Evolutionary conservation across 345 rosid genomes (phyloP), one percentile per base, ranked within the genome.

Genomic region (Turritis glabra): DNA sequence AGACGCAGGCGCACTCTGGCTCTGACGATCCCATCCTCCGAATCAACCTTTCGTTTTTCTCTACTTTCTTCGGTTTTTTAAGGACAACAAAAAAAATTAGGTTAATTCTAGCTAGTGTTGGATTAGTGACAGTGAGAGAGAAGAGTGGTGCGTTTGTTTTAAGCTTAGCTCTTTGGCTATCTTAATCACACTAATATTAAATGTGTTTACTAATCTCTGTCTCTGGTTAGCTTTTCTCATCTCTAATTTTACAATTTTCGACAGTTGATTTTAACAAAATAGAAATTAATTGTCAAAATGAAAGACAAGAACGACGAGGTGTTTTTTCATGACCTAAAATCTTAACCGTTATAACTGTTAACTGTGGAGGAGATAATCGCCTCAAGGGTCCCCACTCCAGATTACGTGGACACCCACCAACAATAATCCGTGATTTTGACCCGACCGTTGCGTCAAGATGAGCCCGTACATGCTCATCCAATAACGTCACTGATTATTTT

Each of bases 1-100:
- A 80, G 88, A 88, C 47, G 94, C 96, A 54, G 98, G 98, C 17
- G 98, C 97, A n/a, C 97, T 94, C 56, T 94, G 97, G 98, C 98
- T 91, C 61, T 91, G 81, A 86, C 32, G 5, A 19, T 18, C 33
- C 62, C 35, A 38, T 23, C 15, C 9, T 15, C 21, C 19, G 7
- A 48, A 6, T 5, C 57, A 27, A 47, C 38, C 51, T 74, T 63
- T 44, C 32, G 19, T 17, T 54, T 57, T 38, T 15, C 3, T 4
- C 57, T 37, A 18, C 19, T 27, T n/a, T 22, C 12, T 18, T 41
- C 57, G 59, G 52, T 26, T 29, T 10, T 10, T 21, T 3, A 60
- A 68, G 63, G 62, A 41, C 29, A 35, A 57, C 13, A 9, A 23
- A 44, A 58, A 25, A 46, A 5, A 37, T 21, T 76, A 76, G 79